Base-by-base conservation (phyloP, 768 basidiomycete species). In the Calocybe cyanea region DNA sequence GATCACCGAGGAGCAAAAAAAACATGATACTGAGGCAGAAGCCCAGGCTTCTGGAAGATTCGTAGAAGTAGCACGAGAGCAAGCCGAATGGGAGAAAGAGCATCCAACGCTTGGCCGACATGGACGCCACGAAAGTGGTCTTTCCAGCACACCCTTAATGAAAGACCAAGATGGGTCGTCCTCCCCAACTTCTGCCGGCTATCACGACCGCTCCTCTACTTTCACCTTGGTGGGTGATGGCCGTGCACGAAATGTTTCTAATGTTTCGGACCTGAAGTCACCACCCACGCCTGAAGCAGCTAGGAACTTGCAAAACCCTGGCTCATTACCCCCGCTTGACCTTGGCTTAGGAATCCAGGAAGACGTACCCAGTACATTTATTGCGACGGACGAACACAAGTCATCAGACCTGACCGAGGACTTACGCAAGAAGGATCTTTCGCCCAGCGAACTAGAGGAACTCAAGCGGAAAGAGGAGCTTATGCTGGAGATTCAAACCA, bases 31-130 rank as follows among this genome's bases (percentile, higher is more conserved):
- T 53, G 85, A 85, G 58, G 83, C 85, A 13, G 91, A 93, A 55
- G 70, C 77, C 6, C 76, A 80, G 28, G 87, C 92, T 30, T 81
- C 89, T 0, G 77, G 78, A 37, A 71, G 81, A 37, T 82, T 94
- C 62, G 74, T 70, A 9, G 75, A 67, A 46, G 66, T 91, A 33
- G 70, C 78, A 20, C 70, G 71, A 35, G 92, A 96, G 61, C 81
- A 84, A 43, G 77, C 77, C 31, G 81, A 85, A 46, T 97, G 94
- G 94, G 92, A 95, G 60, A 81, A 75, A 54, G 83, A 88, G 38
- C 91, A 96, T 58, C 85, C 87, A 4, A 70, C 76, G 33, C 66
- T 81, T 45, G 57, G 65, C 46, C 80, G 73, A 57, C 80, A 87
- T 61, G 79, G 70, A 28, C 73, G 87, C 13, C 66, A 77, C 25